A percentile compares a stretch with the other conserved stretches of the same genome.
These are phyloP conservation scores for Pleodorina starrii DNA, from an alignment of 139 green algal genomes.

Conservation along the genomic window DNA sequence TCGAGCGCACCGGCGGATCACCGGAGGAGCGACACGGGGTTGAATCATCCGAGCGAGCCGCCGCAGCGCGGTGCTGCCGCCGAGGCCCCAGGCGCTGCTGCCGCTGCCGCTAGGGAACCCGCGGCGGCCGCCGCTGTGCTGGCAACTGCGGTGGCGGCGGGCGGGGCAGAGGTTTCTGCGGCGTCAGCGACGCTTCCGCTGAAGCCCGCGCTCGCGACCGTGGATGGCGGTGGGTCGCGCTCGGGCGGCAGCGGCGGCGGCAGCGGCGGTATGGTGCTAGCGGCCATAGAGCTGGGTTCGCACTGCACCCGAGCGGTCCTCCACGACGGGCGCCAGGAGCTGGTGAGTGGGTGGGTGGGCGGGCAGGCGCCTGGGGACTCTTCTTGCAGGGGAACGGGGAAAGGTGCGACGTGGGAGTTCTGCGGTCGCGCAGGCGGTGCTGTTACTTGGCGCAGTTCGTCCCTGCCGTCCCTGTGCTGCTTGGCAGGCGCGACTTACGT, in stretches of 20 bases:
- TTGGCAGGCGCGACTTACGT: conserved; percentile 20
- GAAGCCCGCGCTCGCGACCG: background rate
- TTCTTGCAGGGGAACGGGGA: no score
- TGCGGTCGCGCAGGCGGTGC: no score
- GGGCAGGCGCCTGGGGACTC: background rate
- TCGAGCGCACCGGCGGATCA: no score
- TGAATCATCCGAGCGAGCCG: no score
- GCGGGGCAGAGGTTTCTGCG: no score
- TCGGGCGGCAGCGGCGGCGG: background rate
- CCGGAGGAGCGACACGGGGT: no score
- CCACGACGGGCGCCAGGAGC: conserved; percentile 15
- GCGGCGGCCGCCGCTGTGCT: no score
- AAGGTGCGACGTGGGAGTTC: no score
- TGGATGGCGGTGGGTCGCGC: background rate
- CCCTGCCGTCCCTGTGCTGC: no score
- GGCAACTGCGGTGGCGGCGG: no score
- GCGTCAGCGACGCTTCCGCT: background rate
- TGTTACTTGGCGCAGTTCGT: no score
- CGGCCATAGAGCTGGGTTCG: conserved; percentile 27
- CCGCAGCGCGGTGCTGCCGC: background rate
- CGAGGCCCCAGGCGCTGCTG: background rate
- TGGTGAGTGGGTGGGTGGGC: conserved; percentile 22
- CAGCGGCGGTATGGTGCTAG: background rate
- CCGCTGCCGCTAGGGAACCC: no score
- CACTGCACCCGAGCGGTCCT: conserved; percentile 42